Base-by-base conservation (phyloP, 345 rosid genomes). In the Bruguiera gymnorhiza region DNA sequence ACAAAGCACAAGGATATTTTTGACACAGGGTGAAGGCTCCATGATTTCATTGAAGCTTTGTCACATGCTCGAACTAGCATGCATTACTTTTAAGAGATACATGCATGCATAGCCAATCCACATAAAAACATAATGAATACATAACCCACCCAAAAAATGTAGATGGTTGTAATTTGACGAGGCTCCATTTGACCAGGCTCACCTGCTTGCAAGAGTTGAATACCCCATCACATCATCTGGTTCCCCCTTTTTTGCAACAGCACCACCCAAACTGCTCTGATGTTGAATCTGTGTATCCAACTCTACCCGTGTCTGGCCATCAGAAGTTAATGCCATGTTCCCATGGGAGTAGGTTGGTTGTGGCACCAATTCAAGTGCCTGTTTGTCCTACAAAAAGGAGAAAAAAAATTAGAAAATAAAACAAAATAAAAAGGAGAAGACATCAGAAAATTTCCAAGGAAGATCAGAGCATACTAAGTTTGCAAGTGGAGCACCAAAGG, bases 191-290 rank as follows among this genome's bases (percentile, higher is more conserved):
- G 84, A 84, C 82, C 79, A 80, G 85, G 86, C 92, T 91, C 90
- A 94, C 96, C 92, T 86, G 96, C 88, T 83, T 55, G 84, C 85
- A 76, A 74, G 87, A 78, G 87, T 84, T 77, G 89, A 85, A 82
- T 83, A 83, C 80, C 86, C 83, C 83, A 86, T 85, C 70, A 80
- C 74, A 66, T 83, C 92, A 81, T 87, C 86, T 8, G 81, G 55
- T 70, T 84, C 90, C 83, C 76, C 67, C 82, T 73, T 87, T 76
- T 83, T 89, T 37, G 84, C 78, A 46, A 67, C 69, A 72, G 58
- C 79, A 60, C 83, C 90, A 75, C 78, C 79, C 57, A 71, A 75
- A 73, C 78, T 85, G 56, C 78, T 86, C 75, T 80, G 96, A 67
- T 84, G 80, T 54, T 82, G 84, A 65, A 66, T 83, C 67, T 73